Conservation (phyloP, 2,329 filamentous ascomycete species). For the Sphaerulina vaccinii region DNA sequence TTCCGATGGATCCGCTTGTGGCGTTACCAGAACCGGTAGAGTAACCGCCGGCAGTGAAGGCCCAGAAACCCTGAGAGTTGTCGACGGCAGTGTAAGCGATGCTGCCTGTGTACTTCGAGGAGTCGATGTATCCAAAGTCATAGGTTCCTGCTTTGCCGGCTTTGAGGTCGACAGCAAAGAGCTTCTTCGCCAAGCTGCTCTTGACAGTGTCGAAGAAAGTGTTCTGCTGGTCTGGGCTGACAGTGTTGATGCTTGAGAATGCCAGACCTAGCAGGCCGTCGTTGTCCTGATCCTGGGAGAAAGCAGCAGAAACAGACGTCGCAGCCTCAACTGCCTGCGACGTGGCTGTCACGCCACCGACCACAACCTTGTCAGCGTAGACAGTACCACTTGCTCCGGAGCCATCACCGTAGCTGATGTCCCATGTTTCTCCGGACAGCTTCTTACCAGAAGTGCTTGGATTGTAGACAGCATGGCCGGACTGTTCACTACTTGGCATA, state of each 20-base stretch:
- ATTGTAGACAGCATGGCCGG: slow-evolving; percentile 59
- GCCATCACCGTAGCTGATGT: slow-evolving; percentile 65
- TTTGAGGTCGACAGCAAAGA: slow-evolving; percentile 61
- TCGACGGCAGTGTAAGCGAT: slow-evolving; percentile 59
- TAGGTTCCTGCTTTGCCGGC: slow-evolving; percentile 53
- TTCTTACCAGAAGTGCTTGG: slow-evolving; percentile 45
- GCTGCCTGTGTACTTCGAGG: slow-evolving; percentile 54
- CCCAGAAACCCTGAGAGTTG: slow-evolving; percentile 62
- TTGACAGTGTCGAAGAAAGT: slow-evolving; percentile 64
- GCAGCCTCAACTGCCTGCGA: slow-evolving; percentile 67
- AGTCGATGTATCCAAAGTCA: slow-evolving; percentile 61
- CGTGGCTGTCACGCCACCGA: slow-evolving; percentile 60
- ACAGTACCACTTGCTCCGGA: slow-evolving; percentile 63
- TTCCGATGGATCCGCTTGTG: slow-evolving; percentile 48
- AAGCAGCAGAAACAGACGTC: slow-evolving; percentile 54
- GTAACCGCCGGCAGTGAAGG: slow-evolving; percentile 58
- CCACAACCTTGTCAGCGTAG: slow-evolving; percentile 62
- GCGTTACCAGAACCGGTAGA: slow-evolving; percentile 48
- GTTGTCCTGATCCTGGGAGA: slow-evolving; percentile 52
- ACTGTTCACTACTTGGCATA: slow-evolving; percentile 50
- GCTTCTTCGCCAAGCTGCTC: slow-evolving; percentile 48
- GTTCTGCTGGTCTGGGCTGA: slow-evolving; percentile 50
- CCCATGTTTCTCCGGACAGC: slow-evolving; percentile 21
- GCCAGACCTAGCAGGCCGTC: slow-evolving; percentile 62
- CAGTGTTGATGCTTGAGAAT: slow-evolving; percentile 60